Evolutionary conservation across 768 basidiomycete genomes (phyloP), one percentile per base, ranked within the genome.

Genomic region (Boletales sp.): DNA sequence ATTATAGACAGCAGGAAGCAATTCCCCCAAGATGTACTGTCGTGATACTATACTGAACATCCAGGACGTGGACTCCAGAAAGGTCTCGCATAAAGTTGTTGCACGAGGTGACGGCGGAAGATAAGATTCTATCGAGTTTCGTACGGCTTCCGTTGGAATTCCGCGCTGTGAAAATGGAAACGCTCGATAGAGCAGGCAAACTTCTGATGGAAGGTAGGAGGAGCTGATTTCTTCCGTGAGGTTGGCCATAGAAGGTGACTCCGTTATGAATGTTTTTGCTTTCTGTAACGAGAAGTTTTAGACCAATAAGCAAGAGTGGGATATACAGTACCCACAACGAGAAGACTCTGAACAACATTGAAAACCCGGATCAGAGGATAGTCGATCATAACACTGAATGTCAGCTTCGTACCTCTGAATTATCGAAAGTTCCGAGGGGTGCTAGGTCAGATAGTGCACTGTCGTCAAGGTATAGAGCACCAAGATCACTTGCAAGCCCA

Each of bases 31-130:
- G 41, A 79, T 54, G 41, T 74, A 69, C 41, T 71, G 71, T 10
- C 75, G 73, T 42, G 76, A 74, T 21, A 79, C 73, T 49, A 78
- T 72, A 44, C 69, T 69, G 54, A 76, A 74, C 72, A 77, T 75
- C 77, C 77, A 79, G 14, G 77, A 74, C 33, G 76, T 62, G 50
- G 77, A 72, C 50, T 78, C 72, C 19, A 77, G 53, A 52, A 78
- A 78, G 1, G 70, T 75, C 37, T 79, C 73, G 56, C 74, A 77
- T 32, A 80, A 60, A 6, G 58, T 48, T 15, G 71, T 70, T 14
- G 77, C 74, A 32, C 72, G 71, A 41, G 72, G 65, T 8, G 74
- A 54, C 3, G 74, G 59, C 2, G 79, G 79, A 11, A 81, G 67
- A 54, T 73, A 75, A 1, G 69, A 63, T 59, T 77, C 73, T 48